Evolutionary conservation across 1,284 basidiomycete genomes (phyloP).

Genomic region (Somion occarium): DNA sequence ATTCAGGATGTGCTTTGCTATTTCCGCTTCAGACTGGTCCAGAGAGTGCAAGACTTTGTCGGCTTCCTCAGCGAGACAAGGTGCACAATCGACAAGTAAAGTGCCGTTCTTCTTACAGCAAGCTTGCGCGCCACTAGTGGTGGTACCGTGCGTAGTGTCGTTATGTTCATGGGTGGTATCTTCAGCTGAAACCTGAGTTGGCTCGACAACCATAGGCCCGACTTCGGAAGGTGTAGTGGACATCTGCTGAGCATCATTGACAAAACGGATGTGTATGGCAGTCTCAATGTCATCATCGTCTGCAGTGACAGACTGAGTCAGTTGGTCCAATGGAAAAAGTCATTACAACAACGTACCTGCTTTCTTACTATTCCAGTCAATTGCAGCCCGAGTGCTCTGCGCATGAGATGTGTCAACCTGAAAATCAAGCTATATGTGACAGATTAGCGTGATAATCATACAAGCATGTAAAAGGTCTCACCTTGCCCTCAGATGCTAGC

Average conservation of each 20-base stretch:
- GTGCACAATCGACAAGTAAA: conserved; percentile 52
- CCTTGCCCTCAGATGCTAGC: conserved; percentile 67
- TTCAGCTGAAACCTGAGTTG: background rate
- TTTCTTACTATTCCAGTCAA: conserved; percentile 85
- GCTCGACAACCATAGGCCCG: background rate
- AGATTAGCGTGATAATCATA: no score
- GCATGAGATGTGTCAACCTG: conserved; percentile 60
- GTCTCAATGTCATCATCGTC: conserved; percentile 81
- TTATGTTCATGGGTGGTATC: background rate
- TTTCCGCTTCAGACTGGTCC: conserved; percentile 28
- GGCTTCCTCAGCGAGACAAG: conserved; percentile 48
- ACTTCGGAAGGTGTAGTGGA: background rate
- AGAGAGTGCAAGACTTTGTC: conserved; percentile 31
- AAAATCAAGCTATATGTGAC: conserved; percentile 51
- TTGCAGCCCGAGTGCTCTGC: conserved; percentile 41
- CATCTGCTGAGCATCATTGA: background rate
- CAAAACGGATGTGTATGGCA: conserved; percentile 40
- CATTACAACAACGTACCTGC: conserved; percentile 45
- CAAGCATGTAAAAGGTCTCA: conserved; percentile 22
- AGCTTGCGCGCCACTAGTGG: conserved; percentile 38
- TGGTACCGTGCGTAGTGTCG: conserved; percentile 37
- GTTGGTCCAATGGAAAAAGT: background rate
- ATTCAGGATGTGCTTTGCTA: conserved; percentile 37
- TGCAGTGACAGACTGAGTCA: conserved; percentile 23
- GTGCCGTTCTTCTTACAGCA: conserved; percentile 43